Evolutionary conservation across 306 rosid genomes (phyloP).

Genomic region (Malus sieversii): DNA sequence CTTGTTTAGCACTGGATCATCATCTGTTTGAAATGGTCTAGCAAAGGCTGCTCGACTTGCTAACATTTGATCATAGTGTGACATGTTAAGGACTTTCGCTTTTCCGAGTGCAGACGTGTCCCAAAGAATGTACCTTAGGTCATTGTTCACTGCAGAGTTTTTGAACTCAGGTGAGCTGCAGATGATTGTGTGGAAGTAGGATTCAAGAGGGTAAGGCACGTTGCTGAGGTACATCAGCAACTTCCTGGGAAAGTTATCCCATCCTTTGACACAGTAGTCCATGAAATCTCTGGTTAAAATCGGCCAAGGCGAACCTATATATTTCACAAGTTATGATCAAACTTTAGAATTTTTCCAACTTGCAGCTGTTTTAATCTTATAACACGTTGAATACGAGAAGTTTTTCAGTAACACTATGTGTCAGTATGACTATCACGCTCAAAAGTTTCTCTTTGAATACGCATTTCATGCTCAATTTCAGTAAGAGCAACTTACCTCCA

Average conservation of each 20-base stretch:
- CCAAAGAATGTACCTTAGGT: slow-evolving; percentile 42
- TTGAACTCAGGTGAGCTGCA: slow-evolving; percentile 54
- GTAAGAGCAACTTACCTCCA: slow-evolving; percentile 27
- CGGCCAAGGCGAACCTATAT: slow-evolving; percentile 61
- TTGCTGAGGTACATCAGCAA: slow-evolving; percentile 66
- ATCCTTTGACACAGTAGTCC: slow-evolving; percentile 57
- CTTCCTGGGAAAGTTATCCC: slow-evolving; percentile 70
- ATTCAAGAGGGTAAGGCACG: slow-evolving; percentile 48
- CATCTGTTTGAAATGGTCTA: slow-evolving; percentile 35
- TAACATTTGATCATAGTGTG: slow-evolving; percentile 35
- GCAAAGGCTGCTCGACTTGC: slow-evolving; percentile 55
- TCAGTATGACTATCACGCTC: no score
- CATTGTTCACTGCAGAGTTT: slow-evolving; percentile 36
- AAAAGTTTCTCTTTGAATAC: neutral
- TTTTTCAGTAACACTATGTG: neutral
- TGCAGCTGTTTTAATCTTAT: neutral
- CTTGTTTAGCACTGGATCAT: slow-evolving; percentile 41
- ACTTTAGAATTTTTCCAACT: neutral
- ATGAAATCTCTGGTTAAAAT: slow-evolving; percentile 50
- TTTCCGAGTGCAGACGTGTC: slow-evolving; percentile 26
- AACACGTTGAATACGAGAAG: neutral
- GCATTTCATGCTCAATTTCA: no score
- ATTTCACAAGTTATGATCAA: neutral
- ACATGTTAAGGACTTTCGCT: slow-evolving; percentile 38
- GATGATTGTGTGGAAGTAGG: slow-evolving; percentile 64